phyloP scores from a whole-genome alignment of 2,329 filamentous ascomycete genomes.

The Emmonsia crescens region DNA sequence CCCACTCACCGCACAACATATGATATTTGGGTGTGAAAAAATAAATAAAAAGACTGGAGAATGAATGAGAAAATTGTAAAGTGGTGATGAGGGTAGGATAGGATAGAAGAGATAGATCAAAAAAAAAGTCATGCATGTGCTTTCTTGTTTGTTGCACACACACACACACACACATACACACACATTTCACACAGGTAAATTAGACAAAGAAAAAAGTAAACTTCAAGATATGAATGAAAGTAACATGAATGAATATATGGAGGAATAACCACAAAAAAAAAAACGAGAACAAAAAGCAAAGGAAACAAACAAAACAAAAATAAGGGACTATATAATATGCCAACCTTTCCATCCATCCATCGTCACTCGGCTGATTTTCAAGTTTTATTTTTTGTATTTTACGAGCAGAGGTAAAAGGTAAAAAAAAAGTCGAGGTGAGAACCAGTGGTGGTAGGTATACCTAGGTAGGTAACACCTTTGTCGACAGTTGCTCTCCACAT shows the following conservation, averaged over 20 bases:
- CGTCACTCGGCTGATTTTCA: not conserved
- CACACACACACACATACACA: not conserved
- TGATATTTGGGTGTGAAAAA: no score
- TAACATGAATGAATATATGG: not conserved
- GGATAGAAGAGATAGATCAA: no score
- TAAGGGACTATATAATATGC: not conserved
- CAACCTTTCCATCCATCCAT: not conserved
- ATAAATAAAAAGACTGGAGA: no score
- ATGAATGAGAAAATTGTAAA: not conserved
- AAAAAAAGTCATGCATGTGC: not conserved
- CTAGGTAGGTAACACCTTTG: no score
- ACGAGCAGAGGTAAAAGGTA: not conserved
- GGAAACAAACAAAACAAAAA: not conserved
- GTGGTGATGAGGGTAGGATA: not conserved
- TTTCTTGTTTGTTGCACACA: not conserved
- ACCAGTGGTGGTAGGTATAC: not conserved
- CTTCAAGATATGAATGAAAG: not conserved
- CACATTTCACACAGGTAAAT: no score
- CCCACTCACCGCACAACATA: not conserved
- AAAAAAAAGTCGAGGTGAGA: not conserved
- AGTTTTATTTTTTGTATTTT: not conserved
- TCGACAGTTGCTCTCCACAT: not conserved
- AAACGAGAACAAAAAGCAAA: not conserved
- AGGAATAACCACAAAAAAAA: not conserved
- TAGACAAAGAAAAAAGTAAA: not conserved